phyloP scores from a whole-genome alignment of 2,329 filamentous ascomycete species.

The Paracoccidioides brasiliensis region DNA sequence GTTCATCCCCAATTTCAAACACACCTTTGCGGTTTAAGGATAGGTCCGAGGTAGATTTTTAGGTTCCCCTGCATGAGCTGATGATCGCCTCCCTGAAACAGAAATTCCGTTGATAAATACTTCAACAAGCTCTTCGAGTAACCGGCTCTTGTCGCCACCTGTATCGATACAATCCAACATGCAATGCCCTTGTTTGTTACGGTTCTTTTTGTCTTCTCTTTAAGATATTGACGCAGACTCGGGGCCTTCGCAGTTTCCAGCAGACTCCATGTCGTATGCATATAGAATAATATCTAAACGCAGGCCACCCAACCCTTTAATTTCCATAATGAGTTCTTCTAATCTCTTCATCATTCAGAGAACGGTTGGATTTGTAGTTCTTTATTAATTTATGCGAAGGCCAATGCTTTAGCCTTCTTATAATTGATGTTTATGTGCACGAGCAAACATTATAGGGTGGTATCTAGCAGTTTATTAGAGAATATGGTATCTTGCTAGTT shows the following conservation, averaged over 20 bases:
- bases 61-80: not conserved
- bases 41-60: too few relatives aligned
- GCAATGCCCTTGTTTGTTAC: not conserved
- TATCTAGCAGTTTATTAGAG: not conserved
- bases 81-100: not conserved
- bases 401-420: not conserved
- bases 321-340: not conserved
- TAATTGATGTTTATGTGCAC: not conserved
- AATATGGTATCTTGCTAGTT: not conserved
- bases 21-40: not conserved
- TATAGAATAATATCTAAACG: not conserved
- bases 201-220: not conserved
- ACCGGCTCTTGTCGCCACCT: not conserved
- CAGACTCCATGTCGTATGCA: not conserved
- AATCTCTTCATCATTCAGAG: not conserved
- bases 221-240: not conserved
- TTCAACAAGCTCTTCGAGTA: conserved; percentile 13
- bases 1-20: not conserved
- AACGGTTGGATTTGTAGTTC: not conserved
- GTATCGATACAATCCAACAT: not conserved
- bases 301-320: not conserved
- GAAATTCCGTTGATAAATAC: conserved; percentile 5
- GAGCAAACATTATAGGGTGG: not conserved
- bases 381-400: not conserved
- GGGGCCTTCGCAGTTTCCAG: too few relatives aligned